A percentile compares a stretch with the other conserved stretches of the same genome.
Evolutionary conservation across 2,329 filamentous ascomycete species (phyloP).

Genomic region (Pseudopithomyces chartarum): DNA sequence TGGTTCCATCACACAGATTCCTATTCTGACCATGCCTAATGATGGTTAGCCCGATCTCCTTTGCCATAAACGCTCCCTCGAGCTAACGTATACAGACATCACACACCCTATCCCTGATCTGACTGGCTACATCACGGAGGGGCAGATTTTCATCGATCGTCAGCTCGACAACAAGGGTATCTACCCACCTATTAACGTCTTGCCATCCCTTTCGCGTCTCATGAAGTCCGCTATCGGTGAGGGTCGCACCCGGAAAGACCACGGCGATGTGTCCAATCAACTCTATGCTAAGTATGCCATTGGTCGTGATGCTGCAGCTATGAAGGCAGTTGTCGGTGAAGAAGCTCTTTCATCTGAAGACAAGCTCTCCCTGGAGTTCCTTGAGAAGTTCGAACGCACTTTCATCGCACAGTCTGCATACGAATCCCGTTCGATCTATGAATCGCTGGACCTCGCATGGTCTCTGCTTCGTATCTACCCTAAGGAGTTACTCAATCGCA

Average conservation of each 20-base stretch:
- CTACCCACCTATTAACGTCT: constrained; percentile 98
- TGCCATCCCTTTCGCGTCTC: constrained; percentile 95
- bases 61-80: background rate
- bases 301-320: constrained; percentile 94
- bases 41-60: constrained; percentile 66
- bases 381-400: constrained; percentile 96
- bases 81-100: constrained; percentile 67
- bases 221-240: constrained; percentile 99
- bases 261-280: constrained; percentile 98
- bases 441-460: constrained; percentile 96
- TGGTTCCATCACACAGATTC: constrained; percentile 98
- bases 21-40: constrained; percentile 99
- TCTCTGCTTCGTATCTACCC: constrained; percentile 95
- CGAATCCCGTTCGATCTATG: constrained; percentile 87
- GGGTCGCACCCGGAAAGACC: constrained; percentile 93
- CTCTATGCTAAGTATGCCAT: constrained; percentile 99
- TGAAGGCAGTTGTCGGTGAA: constrained; percentile 99
- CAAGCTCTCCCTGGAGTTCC: constrained; percentile 95
- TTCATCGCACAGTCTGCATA: constrained; percentile 94
- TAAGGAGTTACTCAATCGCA: constrained; percentile 94
- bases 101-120: constrained; percentile 98
- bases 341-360: constrained; percentile 95
- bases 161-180: constrained; percentile 94
- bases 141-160: constrained; percentile 97
- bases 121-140: constrained; percentile 98